phyloP scores from a whole-genome alignment of 495 filamentous ascomycete genomes.

The Rhypophila decipiens region DNA sequence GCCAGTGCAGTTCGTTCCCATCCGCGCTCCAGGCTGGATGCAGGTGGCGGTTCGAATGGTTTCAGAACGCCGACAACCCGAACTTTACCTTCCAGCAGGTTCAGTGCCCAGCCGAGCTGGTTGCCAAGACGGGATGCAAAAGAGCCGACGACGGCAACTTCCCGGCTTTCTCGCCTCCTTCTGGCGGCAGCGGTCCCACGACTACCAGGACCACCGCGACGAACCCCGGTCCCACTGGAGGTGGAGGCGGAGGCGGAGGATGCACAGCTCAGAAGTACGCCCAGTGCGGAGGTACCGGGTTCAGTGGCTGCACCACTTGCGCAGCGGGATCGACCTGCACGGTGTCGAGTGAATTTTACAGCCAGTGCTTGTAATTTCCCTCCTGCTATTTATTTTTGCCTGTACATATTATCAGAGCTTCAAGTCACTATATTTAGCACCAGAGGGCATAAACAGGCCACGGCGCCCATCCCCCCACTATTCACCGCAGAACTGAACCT shows the following conservation, averaged over 20 bases:
- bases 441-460: no score
- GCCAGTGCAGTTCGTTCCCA: slow-evolving; percentile 45
- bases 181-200: not conserved
- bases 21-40: slow-evolving; percentile 46
- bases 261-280: slow-evolving; percentile 30
- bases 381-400: no score
- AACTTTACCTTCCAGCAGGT: slow-evolving; percentile 45
- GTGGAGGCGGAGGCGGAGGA: not conserved
- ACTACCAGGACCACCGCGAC: slow-evolving; percentile 1
- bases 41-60: slow-evolving; percentile 56
- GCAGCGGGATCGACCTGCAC: slow-evolving; percentile 28
- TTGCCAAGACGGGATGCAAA: slow-evolving; percentile 45
- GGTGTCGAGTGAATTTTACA: slow-evolving; percentile 33
- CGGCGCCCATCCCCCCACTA: no score
- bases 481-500: no score
- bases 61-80: slow-evolving; percentile 51
- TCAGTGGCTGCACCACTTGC: slow-evolving; percentile 32
- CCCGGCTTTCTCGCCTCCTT: slow-evolving; percentile 18
- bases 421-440: no score
- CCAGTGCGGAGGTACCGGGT: slow-evolving; percentile 41
- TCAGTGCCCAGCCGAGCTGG: slow-evolving; percentile 47
- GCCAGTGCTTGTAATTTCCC: slow-evolving; percentile 33
- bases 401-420: no score
- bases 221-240: slow-evolving; percentile 3
- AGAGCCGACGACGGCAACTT: slow-evolving; percentile 27